Evolutionary conservation across 345 rosid species (phyloP).

Genomic region (Populus simonii): DNA sequence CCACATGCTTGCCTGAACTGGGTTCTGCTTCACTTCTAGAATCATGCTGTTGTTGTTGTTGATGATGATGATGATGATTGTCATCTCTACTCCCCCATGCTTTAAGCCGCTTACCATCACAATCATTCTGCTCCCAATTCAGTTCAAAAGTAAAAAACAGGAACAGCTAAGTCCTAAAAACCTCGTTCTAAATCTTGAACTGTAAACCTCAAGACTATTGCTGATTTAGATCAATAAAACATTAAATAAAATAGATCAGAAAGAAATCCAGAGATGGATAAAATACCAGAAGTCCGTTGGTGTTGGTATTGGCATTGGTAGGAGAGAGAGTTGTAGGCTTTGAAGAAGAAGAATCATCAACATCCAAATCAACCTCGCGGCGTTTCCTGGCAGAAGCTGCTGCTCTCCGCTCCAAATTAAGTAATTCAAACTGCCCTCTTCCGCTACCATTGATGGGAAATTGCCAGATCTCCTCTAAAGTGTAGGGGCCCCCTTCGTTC

Average conservation of each 20-base stretch:
- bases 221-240: not conserved
- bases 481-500: constrained; percentile 50
- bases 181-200: not conserved
- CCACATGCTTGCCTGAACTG: constrained; percentile 50
- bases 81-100: constrained; percentile 50
- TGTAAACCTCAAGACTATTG: not conserved
- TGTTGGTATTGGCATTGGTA: constrained; percentile 44
- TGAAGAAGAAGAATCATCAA: constrained; percentile 25
- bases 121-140: constrained; percentile 41
- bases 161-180: not conserved
- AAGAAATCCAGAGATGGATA: not conserved
- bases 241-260: constrained; percentile 4
- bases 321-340: constrained; percentile 32
- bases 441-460: constrained; percentile 46
- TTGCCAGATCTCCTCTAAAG: constrained; percentile 80
- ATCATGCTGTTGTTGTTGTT: not conserved
- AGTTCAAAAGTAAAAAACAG: constrained; percentile 6
- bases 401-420: constrained; percentile 37
- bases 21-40: constrained; percentile 47
- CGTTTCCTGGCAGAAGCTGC: constrained; percentile 49
- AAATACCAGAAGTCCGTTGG: constrained; percentile 21
- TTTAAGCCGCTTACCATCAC: constrained; percentile 59
- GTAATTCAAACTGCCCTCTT: constrained; percentile 46
- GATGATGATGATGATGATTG: constrained; percentile 6
- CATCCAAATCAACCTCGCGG: constrained; percentile 46